Conservation (phyloP, 2,329 filamentous ascomycete genomes). For the Fusarium coffeatum region DNA sequence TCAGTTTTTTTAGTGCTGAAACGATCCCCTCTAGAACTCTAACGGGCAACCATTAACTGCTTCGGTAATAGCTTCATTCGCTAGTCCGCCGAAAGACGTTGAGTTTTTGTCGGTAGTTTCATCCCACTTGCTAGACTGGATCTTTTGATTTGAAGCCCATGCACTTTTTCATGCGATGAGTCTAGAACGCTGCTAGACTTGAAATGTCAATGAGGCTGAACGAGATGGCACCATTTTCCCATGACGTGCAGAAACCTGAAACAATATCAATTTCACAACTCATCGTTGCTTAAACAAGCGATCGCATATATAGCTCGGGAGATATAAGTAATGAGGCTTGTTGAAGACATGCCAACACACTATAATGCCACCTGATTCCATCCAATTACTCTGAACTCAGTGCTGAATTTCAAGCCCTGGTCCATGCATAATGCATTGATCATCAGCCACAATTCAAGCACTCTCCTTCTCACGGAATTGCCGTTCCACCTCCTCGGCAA, state of each 20-base stretch:
- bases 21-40: constrained; percentile 2
- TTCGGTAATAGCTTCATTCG: neutral
- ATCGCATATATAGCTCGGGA: neutral
- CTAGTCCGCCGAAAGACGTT: neutral
- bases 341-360: neutral
- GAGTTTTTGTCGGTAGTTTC: constrained; percentile 3
- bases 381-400: neutral
- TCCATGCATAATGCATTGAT: neutral
- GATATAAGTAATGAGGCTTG: neutral
- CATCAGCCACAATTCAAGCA: neutral
- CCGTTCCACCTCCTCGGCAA: constrained; percentile 19
- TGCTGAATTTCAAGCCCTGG: neutral
- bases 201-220: constrained; percentile 3
- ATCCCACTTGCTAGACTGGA: neutral
- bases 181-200: neutral
- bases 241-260: constrained; percentile 1
- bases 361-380: neutral
- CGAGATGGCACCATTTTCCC: neutral
- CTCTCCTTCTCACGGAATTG: constrained; percentile 13
- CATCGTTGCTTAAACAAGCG: neutral
- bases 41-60: neutral
- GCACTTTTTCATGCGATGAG: neutral
- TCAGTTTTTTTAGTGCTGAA: constrained; percentile 10
- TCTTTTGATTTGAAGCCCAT: neutral
- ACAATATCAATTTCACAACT: neutral